phyloP scores from a whole-genome alignment of 2,329 filamentous ascomycete species.

The Cryoendolithus antarcticus region DNA sequence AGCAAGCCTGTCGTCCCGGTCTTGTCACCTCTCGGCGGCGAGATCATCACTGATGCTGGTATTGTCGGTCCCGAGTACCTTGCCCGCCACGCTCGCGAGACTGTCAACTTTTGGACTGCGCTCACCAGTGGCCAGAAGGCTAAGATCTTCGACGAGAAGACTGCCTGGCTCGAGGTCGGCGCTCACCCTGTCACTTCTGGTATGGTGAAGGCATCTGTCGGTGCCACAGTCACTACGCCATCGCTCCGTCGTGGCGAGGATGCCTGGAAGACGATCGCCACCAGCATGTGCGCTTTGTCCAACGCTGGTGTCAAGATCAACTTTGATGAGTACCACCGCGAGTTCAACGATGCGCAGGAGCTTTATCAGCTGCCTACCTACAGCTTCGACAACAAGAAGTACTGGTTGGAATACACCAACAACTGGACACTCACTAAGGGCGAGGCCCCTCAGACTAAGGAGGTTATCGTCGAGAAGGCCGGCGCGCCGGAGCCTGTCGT shows the following conservation, averaged over 20 bases:
- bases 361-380: slow-evolving; percentile 57
- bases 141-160: slow-evolving; percentile 52
- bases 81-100: slow-evolving; percentile 50
- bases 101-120: slow-evolving; percentile 57
- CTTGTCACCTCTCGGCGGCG: slow-evolving; percentile 54
- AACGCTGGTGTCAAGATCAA: slow-evolving; percentile 49
- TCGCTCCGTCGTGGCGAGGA: slow-evolving; percentile 52
- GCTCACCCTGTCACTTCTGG: slow-evolving; percentile 57
- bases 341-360: slow-evolving; percentile 45
- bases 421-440: slow-evolving; percentile 63
- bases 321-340: slow-evolving; percentile 58
- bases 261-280: slow-evolving; percentile 51
- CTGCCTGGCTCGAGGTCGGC: slow-evolving; percentile 62
- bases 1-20: slow-evolving; percentile 47
- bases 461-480: slow-evolving; percentile 26
- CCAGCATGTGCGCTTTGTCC: slow-evolving; percentile 48
- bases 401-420: slow-evolving; percentile 60
- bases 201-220: slow-evolving; percentile 55
- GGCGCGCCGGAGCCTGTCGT: slow-evolving; percentile 26
- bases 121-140: slow-evolving; percentile 46
- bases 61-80: slow-evolving; percentile 51
- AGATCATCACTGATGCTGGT: slow-evolving; percentile 45
- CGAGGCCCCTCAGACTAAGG: slow-evolving; percentile 35
- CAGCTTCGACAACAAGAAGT: slow-evolving; percentile 57
- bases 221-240: slow-evolving; percentile 43